Conservation (phyloP, 805 yeast species). For the Clavispora vitiphila region DNA sequence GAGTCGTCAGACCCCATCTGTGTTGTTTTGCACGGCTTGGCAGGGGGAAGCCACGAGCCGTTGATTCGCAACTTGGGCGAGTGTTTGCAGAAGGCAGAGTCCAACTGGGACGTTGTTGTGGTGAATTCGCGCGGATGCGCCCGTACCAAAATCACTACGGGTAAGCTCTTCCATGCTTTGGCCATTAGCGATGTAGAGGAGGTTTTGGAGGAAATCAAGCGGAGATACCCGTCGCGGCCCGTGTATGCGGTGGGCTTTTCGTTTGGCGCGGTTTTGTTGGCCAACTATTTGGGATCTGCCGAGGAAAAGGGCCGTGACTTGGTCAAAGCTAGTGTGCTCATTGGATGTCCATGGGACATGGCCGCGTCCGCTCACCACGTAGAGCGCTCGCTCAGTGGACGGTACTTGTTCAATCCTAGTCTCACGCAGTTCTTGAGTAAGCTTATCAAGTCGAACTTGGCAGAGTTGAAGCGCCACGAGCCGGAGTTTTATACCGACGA, state of each 20-base stretch:
- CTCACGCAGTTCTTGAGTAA: constrained; percentile 28
- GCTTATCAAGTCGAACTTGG: constrained; percentile 31
- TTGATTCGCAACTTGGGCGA: constrained; percentile 59
- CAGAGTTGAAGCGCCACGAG: constrained; percentile 21
- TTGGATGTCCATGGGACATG: constrained; percentile 77
- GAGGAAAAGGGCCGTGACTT: constrained; percentile 27
- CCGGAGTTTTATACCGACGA: constrained; percentile 27
- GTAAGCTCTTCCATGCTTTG: constrained; percentile 62
- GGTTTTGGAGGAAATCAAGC: constrained; percentile 46
- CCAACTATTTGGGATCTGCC: constrained; percentile 68
- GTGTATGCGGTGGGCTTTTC: constrained; percentile 71
- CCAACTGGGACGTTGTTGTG: constrained; percentile 60
- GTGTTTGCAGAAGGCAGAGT: constrained; percentile 19
- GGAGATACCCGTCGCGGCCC: constrained; percentile 55
- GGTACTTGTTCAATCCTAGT: constrained; percentile 29
- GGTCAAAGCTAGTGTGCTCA: constrained; percentile 45
- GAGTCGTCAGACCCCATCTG: constrained; percentile 52
- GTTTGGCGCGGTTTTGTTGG: constrained; percentile 69
- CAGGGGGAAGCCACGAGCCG: constrained; percentile 83
- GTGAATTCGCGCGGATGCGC: constrained; percentile 77
- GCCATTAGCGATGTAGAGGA: constrained; percentile 67
- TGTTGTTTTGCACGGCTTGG: constrained; percentile 68
- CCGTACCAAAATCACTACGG: constrained; percentile 61
- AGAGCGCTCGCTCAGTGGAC: constrained; percentile 30
- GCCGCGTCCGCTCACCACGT: constrained; percentile 43